These are phyloP conservation scores for Drechslerella stenobrocha DNA, from an alignment of 2,329 filamentous ascomycete genomes.

Conservation along the genomic window DNA sequence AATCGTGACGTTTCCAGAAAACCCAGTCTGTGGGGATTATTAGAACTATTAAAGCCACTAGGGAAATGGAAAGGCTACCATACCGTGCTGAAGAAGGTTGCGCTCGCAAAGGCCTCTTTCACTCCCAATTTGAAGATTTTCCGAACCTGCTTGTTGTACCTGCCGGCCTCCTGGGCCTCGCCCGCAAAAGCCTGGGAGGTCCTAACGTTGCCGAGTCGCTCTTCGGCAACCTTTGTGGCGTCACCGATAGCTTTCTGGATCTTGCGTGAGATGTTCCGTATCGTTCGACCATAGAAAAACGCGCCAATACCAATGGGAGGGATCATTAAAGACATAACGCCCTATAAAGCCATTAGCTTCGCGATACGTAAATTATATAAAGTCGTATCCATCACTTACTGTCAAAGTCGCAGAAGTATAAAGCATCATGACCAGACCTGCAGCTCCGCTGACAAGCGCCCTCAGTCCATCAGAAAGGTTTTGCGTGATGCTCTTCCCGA, in stretches of 20 bases:
- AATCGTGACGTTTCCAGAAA: slow-evolving; percentile 96
- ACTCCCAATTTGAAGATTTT: slow-evolving; percentile 89
- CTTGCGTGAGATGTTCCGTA: slow-evolving; percentile 84
- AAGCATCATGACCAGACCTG: slow-evolving; percentile 91
- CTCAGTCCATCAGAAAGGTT: slow-evolving; percentile 96
- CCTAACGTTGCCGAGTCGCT: slow-evolving; percentile 93
- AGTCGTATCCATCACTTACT: slow-evolving; percentile 6
- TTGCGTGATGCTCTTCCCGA: slow-evolving; percentile 97
- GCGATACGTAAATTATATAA: not conserved
- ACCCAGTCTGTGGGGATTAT: slow-evolving; percentile 67
- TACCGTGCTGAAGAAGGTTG: slow-evolving; percentile 77
- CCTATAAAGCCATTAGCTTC: slow-evolving; percentile 15
- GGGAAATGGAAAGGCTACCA: slow-evolving; percentile 49
- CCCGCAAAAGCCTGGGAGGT: slow-evolving; percentile 96
- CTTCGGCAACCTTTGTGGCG: slow-evolving; percentile 95
- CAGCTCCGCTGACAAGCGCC: slow-evolving; percentile 82
- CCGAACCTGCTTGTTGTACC: slow-evolving; percentile 89
- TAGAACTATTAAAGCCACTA: slow-evolving; percentile 9
- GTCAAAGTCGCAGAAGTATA: slow-evolving; percentile 72
- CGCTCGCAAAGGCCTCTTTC: slow-evolving; percentile 82
- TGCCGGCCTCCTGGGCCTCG: slow-evolving; percentile 82
- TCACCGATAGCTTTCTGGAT: slow-evolving; percentile 93
- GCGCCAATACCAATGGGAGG: slow-evolving; percentile 88
- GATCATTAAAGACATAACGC: slow-evolving; percentile 72
- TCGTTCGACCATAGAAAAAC: slow-evolving; percentile 85